phyloP scores from a whole-genome alignment of 495 filamentous ascomycete genomes.

The Astrocystis sublimbata region DNA sequence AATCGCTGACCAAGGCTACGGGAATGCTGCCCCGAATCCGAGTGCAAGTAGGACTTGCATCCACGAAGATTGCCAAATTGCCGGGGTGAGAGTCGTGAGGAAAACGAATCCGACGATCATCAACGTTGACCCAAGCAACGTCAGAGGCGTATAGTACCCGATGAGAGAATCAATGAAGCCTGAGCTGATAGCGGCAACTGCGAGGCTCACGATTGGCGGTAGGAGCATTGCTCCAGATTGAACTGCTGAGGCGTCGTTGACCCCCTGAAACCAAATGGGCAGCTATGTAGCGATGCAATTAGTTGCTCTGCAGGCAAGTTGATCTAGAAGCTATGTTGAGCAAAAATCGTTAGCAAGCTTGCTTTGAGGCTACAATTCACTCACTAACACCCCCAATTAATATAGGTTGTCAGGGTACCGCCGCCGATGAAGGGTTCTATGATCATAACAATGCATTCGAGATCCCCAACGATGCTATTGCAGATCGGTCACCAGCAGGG shows the following conservation, averaged over 20 bases:
- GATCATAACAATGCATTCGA: constrained; percentile 16
- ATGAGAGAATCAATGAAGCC: constrained; percentile 38
- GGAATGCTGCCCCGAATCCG: constrained; percentile 57
- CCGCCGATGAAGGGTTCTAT: constrained; percentile 4
- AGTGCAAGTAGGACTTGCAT: constrained; percentile 61
- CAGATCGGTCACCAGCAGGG: constrained; percentile 10
- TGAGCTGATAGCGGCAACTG: constrained; percentile 34
- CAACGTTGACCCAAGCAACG: constrained; percentile 49
- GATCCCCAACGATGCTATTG: constrained; percentile 1
- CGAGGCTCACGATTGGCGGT: constrained; percentile 42
- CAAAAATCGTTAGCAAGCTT: not conserved
- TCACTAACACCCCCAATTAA: constrained; percentile 62
- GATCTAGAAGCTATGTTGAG: constrained; percentile 60
- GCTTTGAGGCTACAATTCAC: not conserved
- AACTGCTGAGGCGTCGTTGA: constrained; percentile 49
- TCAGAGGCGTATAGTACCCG: constrained; percentile 61
- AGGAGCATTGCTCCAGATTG: constrained; percentile 51
- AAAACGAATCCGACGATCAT: constrained; percentile 58
- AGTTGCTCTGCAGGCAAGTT: constrained; percentile 59
- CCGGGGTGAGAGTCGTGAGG: constrained; percentile 53
- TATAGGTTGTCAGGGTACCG: constrained; percentile 47
- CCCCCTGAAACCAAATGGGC: constrained; percentile 67
- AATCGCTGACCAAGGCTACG: constrained; percentile 50
- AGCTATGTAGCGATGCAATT: constrained; percentile 49
- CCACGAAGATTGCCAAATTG: constrained; percentile 49